Percentiles rank a stretch among this genome's conserved stretches.
phyloP scores from a whole-genome alignment of 75 land plant species.

The Cryptomeria japonica region DNA sequence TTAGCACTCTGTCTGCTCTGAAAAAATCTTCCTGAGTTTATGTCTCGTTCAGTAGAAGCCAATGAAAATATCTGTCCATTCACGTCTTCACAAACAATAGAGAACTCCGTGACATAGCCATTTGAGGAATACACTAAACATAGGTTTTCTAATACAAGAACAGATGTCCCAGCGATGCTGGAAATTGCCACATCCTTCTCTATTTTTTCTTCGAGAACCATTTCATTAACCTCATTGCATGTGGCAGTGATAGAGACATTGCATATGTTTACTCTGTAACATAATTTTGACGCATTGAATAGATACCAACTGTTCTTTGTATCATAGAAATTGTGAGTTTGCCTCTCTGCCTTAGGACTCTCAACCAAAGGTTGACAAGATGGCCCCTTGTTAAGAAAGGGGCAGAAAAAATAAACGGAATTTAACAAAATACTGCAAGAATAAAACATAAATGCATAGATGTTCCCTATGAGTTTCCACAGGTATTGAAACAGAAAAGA shows the following conservation, averaged over 20 bases:
- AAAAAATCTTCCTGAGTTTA: background rate
- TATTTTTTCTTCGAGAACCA: background rate
- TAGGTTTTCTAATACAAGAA: background rate
- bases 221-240: constrained; percentile 1
- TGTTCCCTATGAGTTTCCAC: background rate
- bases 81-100: constrained; percentile 9
- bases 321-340: background rate
- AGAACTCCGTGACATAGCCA: background rate
- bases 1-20: background rate
- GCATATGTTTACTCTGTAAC: constrained; percentile 6
- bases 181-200: constrained; percentile 6
- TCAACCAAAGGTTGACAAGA: constrained; percentile 4
- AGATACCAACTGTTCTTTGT: background rate
- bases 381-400: constrained; percentile 2
- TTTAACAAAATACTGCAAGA: background rate
- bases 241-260: background rate
- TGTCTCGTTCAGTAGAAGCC: background rate
- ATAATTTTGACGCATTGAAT: background rate
- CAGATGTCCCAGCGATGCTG: background rate
- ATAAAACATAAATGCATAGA: constrained; percentile 6
- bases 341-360: background rate
- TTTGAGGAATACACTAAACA: background rate
- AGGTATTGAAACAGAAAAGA: constrained; percentile 5
- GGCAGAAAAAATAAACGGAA: background rate
- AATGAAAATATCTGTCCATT: constrained; percentile 3